Conservation (phyloP, 2,329 filamentous ascomycete species). For the Cercospora sesami region DNA sequence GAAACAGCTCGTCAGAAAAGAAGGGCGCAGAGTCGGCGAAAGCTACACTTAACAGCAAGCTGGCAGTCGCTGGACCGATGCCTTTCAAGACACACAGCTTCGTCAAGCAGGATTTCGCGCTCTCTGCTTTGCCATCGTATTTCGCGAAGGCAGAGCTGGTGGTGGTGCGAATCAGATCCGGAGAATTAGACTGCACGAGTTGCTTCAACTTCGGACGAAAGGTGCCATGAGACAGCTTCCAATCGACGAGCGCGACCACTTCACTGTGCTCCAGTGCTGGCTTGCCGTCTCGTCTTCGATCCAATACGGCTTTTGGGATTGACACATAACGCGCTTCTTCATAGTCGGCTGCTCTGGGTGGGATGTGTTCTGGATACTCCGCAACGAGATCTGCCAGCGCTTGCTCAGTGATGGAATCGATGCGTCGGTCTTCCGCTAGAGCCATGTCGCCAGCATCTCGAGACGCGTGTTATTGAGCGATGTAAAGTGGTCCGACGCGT, state of each 20-base stretch:
- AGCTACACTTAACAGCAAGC: slow-evolving; percentile 67
- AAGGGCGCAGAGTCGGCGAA: slow-evolving; percentile 64
- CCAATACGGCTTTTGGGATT: slow-evolving; percentile 40
- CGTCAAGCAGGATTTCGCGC: slow-evolving; percentile 49
- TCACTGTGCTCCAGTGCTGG: slow-evolving; percentile 56
- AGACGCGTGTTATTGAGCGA: neutral
- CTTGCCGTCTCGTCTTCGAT: slow-evolving; percentile 19
- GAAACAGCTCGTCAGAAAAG: slow-evolving; percentile 77
- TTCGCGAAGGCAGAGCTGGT: slow-evolving; percentile 55
- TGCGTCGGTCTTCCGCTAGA: slow-evolving; percentile 13
- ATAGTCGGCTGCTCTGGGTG: slow-evolving; percentile 53
- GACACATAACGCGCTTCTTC: slow-evolving; percentile 61
- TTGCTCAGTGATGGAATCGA: slow-evolving; percentile 29
- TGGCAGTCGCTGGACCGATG: slow-evolving; percentile 77
- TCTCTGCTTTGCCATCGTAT: slow-evolving; percentile 42
- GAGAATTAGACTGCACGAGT: slow-evolving; percentile 60
- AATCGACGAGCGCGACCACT: slow-evolving; percentile 63
- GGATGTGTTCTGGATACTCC: slow-evolving; percentile 31
- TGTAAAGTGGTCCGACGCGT: neutral
- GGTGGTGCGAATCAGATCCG: slow-evolving; percentile 47
- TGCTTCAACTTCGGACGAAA: slow-evolving; percentile 50
- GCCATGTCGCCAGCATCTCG: neutral
- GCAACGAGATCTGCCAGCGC: slow-evolving; percentile 30
- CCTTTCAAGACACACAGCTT: slow-evolving; percentile 65
- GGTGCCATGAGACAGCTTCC: slow-evolving; percentile 65